Conservation (phyloP, 148 eudicot species). For the Silene uniflora region DNA sequence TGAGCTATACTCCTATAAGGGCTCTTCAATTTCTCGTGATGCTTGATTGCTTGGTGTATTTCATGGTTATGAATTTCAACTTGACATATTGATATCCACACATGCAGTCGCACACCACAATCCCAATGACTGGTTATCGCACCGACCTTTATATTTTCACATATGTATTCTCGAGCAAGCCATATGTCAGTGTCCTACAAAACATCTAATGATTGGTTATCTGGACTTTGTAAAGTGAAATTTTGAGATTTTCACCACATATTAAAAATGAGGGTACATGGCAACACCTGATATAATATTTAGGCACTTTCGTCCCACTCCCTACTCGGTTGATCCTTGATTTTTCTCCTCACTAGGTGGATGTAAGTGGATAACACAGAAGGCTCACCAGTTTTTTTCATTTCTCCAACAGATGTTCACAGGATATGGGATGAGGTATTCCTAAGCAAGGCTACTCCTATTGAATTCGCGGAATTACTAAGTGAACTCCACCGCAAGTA, state of each 20-base stretch:
- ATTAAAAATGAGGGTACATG: too few species aligned
- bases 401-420: slow-evolving; percentile 44
- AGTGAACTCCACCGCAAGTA: slow-evolving; percentile 48
- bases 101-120: neutral
- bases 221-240: too few species aligned
- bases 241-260: too few species aligned
- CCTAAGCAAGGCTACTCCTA: slow-evolving; percentile 54
- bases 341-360: neutral
- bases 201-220: too few species aligned
- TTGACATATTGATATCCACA: neutral
- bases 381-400: neutral
- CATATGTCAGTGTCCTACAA: too few species aligned
- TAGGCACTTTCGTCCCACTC: too few species aligned
- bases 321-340: neutral
- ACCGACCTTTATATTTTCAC: too few species aligned
- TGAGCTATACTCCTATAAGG: neutral
- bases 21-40: neutral
- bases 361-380: neutral
- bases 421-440: slow-evolving; percentile 72
- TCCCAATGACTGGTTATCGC: too few species aligned
- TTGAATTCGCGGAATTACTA: slow-evolving; percentile 49
- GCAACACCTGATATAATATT: too few species aligned
- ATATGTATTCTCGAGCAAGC: too few species aligned
- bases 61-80: neutral
- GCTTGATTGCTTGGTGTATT: neutral